A percentile compares a stretch with the other conserved stretches of the same genome.
These are phyloP conservation scores for Plantago coronopus DNA, from an alignment of 305 asterid species.

Conservation along the genomic window DNA sequence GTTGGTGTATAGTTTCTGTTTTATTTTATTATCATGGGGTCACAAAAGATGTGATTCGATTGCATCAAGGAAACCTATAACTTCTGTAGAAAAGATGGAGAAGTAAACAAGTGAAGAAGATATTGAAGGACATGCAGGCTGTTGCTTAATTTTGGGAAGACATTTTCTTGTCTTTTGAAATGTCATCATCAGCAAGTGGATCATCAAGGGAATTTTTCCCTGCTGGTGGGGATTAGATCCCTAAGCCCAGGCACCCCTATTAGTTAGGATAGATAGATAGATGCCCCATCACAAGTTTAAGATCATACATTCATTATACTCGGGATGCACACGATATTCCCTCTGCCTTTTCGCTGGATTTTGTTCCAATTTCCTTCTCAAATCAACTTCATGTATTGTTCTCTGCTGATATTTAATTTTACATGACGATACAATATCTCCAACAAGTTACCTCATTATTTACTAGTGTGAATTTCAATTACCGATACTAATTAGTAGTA, in stretches of 20 bases:
- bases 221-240: constrained; percentile 46
- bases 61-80: neutral
- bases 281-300: constrained; percentile 26
- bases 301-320: constrained; percentile 20
- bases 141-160: constrained; percentile 20
- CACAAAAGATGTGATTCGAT: constrained; percentile 22
- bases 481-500: too few species aligned
- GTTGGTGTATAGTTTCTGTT: constrained; percentile 20
- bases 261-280: constrained; percentile 41
- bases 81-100: neutral
- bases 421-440: neutral
- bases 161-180: constrained; percentile 26
- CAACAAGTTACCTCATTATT: neutral
- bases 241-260: constrained; percentile 18
- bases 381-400: constrained; percentile 2
- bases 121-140: neutral
- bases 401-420: constrained; percentile 6
- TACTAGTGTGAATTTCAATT: neutral
- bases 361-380: constrained; percentile 15
- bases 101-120: neutral
- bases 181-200: constrained; percentile 31
- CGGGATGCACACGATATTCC: constrained; percentile 25
- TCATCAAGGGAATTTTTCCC: constrained; percentile 23
- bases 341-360: constrained; percentile 15
- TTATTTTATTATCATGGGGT: neutral